Evolutionary conservation across 768 basidiomycete genomes (phyloP).

Genomic region (Mycena kentingensis): DNA sequence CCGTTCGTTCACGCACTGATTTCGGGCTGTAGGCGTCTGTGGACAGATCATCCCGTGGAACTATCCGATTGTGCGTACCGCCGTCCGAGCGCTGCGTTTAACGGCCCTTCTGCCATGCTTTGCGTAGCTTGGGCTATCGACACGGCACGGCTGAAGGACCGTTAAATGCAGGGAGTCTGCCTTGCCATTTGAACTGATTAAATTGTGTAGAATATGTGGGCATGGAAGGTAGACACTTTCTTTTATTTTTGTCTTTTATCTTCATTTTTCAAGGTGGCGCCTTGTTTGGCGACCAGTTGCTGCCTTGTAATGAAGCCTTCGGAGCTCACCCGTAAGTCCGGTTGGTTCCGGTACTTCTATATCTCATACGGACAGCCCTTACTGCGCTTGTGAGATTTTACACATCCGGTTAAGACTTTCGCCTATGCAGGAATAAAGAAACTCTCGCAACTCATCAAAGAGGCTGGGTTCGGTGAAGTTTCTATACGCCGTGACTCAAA

Average conservation of each 20-base stretch:
- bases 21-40: conserved; percentile 72
- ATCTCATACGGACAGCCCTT: too few species aligned
- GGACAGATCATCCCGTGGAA: conserved; percentile 97
- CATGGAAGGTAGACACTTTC: conserved; percentile 40
- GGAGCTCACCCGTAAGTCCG: conserved; percentile 82
- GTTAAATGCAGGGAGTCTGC: too few species aligned
- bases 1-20: background rate
- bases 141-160: too few species aligned
- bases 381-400: conserved; percentile 66
- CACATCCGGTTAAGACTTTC: conserved; percentile 3
- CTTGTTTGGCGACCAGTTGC: conserved; percentile 88
- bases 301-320: conserved; percentile 96
- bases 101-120: too few species aligned
- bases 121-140: too few species aligned
- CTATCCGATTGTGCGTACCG: conserved; percentile 84
- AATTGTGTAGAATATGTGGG: conserved; percentile 19
- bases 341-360: too few species aligned
- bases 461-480: conserved; percentile 67
- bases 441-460: conserved; percentile 77
- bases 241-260: background rate
- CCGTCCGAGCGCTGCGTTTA: too few species aligned
- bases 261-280: conserved; percentile 83
- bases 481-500: conserved; percentile 9
- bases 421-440: conserved; percentile 46
- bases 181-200: conserved; percentile 2